Conservation (phyloP, 495 filamentous ascomycete species). For the Penicillium nucicola region DNA sequence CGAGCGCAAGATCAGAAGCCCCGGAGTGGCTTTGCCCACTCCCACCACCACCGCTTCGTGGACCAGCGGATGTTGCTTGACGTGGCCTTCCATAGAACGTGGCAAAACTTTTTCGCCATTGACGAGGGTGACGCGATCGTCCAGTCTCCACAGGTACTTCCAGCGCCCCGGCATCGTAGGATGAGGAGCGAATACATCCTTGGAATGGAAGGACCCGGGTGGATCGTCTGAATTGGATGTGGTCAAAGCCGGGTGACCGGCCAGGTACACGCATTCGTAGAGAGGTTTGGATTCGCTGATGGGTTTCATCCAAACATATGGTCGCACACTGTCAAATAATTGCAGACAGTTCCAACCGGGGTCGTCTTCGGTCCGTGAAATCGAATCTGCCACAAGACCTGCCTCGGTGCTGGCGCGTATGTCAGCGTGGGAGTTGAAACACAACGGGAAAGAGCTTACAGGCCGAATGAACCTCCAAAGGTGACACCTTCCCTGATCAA, state of each 20-base stretch:
- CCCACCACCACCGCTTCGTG: slow-evolving; percentile 61
- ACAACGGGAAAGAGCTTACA: slow-evolving; percentile 32
- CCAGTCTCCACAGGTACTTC: slow-evolving; percentile 61
- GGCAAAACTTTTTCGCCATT: slow-evolving; percentile 74
- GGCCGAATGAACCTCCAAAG: slow-evolving; percentile 50
- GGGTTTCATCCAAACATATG: slow-evolving; percentile 50
- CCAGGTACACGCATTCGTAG: slow-evolving; percentile 52
- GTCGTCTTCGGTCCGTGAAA: slow-evolving; percentile 42
- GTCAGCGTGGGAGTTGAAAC: slow-evolving; percentile 1
- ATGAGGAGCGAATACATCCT: slow-evolving; percentile 62
- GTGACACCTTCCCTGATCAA: slow-evolving; percentile 47
- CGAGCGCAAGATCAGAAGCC: slow-evolving; percentile 50
- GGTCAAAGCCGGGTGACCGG: slow-evolving; percentile 49
- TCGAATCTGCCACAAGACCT: slow-evolving; percentile 49
- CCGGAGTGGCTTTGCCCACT: slow-evolving; percentile 44
- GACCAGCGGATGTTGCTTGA: slow-evolving; percentile 49
- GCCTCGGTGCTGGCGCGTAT: slow-evolving; percentile 48
- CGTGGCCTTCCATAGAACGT: slow-evolving; percentile 54
- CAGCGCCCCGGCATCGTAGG: slow-evolving; percentile 56
- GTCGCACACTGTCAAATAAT: slow-evolving; percentile 42
- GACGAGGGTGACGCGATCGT: slow-evolving; percentile 60
- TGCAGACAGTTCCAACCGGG: slow-evolving; percentile 54
- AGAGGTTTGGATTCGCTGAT: slow-evolving; percentile 33
- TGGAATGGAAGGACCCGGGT: slow-evolving; percentile 51
- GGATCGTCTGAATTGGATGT: slow-evolving; percentile 53